These are phyloP conservation scores for Puccinia triticina DNA, from an alignment of 1,284 basidiomycete genomes.

Conservation along the genomic window DNA sequence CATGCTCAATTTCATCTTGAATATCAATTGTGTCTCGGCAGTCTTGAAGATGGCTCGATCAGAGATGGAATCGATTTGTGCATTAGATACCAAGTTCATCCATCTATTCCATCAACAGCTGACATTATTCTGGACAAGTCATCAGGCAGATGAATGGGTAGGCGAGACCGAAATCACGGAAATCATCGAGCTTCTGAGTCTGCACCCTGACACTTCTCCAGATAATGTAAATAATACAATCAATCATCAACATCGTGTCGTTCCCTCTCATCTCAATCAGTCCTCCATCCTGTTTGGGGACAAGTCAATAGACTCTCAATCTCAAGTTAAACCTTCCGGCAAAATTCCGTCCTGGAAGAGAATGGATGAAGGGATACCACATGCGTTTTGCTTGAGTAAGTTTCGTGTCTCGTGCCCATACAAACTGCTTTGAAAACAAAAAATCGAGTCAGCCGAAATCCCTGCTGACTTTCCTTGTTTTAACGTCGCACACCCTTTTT, in stretches of 20 bases:
- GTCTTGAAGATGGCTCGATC: conserved; percentile 34
- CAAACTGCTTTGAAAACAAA: no score
- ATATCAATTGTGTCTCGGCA: conserved; percentile 34
- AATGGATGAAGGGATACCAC: conserved; percentile 12
- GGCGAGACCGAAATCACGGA: conserved; percentile 25
- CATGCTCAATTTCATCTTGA: conserved; percentile 35
- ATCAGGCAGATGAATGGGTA: conserved; percentile 42
- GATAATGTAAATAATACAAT: background rate
- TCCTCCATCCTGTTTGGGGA: background rate
- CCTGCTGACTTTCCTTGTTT: background rate
- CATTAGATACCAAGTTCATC: conserved; percentile 25
- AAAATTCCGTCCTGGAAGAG: conserved; percentile 32
- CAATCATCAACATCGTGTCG: background rate
- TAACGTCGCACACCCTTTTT: background rate
- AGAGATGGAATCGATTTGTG: conserved; percentile 38
- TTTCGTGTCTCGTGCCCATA: background rate
- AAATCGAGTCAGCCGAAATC: background rate
- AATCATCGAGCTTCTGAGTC: conserved; percentile 24
- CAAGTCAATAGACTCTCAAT: background rate
- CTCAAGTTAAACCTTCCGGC: background rate
- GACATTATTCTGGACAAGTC: conserved; percentile 26
- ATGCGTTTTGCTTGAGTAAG: conserved; percentile 49
- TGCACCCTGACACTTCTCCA: background rate
- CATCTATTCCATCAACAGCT: conserved; percentile 2
- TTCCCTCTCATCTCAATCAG: background rate